A percentile compares a stretch with the other conserved stretches of the same genome.
Conservation (phyloP, 2,329 filamentous ascomycete species). For the Alternaria gaisen region DNA sequence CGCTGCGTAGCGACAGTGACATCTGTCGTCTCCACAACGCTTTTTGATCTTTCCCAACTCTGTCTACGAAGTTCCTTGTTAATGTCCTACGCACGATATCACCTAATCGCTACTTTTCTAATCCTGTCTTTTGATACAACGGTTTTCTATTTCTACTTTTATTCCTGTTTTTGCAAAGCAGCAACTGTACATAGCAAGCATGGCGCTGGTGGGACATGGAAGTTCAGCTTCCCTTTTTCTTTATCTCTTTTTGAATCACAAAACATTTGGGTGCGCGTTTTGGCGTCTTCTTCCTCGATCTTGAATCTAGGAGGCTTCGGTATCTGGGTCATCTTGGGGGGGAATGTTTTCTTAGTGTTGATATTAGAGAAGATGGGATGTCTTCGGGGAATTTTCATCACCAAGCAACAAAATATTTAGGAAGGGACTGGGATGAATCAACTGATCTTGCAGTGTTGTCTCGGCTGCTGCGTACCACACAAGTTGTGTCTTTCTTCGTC, state of each 20-base stretch:
- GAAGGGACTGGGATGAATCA: neutral
- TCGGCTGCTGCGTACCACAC: neutral
- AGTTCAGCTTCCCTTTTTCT: neutral
- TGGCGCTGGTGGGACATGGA: constrained; percentile 4
- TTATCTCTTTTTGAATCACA: neutral
- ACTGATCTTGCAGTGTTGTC: neutral
- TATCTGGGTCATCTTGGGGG: neutral
- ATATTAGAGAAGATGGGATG: neutral
- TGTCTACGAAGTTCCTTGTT: constrained; percentile 3
- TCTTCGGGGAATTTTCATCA: neutral
- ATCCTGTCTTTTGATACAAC: neutral
- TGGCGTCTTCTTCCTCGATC: neutral
- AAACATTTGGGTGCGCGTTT: constrained; percentile 1
- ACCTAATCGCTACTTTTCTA: constrained; percentile 7
- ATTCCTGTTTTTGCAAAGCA: neutral
- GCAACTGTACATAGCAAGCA: constrained; percentile 9
- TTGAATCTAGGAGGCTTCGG: neutral
- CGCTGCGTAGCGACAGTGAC: constrained; percentile 2
- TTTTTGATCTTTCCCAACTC: neutral
- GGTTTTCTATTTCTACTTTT: neutral
- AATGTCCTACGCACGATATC: constrained; percentile 1
- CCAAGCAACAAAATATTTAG: neutral
- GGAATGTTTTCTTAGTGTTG: neutral
- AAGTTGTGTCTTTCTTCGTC: neutral
- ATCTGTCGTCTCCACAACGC: neutral